Conservation (phyloP, 2,329 filamentous ascomycete genomes). For the Graphilbum sp. region DNA sequence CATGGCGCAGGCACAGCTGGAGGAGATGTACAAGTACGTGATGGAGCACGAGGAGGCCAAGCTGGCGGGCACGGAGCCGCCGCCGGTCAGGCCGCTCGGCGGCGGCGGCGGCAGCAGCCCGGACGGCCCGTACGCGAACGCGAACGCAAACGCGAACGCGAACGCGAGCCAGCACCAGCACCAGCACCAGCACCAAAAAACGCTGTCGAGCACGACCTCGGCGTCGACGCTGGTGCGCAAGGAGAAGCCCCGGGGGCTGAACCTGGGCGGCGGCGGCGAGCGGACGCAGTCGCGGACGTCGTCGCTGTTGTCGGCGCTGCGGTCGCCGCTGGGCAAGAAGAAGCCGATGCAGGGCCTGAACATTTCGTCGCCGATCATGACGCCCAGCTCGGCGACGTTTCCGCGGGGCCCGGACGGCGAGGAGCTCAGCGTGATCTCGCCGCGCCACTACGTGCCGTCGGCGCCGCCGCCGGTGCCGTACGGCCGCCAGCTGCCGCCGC, state of each 20-base stretch:
- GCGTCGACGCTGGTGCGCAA: conserved; percentile 24
- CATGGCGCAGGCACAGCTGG: conserved; percentile 67
- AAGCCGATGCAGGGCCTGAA: conserved; percentile 32
- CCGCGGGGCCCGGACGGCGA: conserved; percentile 29
- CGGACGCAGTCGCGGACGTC: conserved; percentile 39
- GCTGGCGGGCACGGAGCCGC: conserved; percentile 31
- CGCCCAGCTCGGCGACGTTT: conserved; percentile 43
- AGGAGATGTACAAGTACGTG: conserved; percentile 80
- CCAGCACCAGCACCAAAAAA: conserved; percentile 2
- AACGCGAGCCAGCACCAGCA: conserved; percentile 9
- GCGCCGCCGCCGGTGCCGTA: conserved; percentile 41
- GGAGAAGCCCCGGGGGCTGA: conserved; percentile 30
- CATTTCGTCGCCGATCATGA: conserved; percentile 51
- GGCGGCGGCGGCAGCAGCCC: background rate
- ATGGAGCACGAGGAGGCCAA: conserved; percentile 73
- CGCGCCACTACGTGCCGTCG: conserved; percentile 39
- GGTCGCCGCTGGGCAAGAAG: conserved; percentile 41
- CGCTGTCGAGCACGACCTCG: conserved; percentile 11
- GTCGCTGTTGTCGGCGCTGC: conserved; percentile 43
- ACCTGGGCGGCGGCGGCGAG: conserved; percentile 27
- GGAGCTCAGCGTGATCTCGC: conserved; percentile 41
- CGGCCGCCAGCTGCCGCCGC: no score
- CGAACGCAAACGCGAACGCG: background rate
- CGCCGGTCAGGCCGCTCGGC: conserved; percentile 13
- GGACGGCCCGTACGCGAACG: background rate